Conservation (phyloP, 2,329 filamentous ascomycete genomes). For the Aspergillus ochraceoroseus region DNA sequence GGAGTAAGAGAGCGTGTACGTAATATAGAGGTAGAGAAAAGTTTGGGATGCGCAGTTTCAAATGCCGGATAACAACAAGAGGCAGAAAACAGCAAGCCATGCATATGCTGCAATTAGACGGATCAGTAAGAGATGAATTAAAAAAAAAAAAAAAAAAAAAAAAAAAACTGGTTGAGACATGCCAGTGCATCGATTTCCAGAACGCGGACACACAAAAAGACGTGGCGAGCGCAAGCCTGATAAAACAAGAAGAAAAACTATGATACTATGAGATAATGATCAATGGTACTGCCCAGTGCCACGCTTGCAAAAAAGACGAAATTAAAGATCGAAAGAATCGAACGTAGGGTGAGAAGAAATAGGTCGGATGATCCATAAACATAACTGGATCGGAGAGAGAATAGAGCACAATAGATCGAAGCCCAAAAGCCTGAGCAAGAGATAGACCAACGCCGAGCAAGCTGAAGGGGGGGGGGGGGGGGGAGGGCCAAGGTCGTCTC, state of each 20-base stretch:
- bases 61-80: conserved; percentile 12
- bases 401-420: conserved; percentile 15
- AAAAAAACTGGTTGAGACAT: conserved; percentile 12
- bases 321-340: conserved; percentile 26
- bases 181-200: conserved; percentile 17
- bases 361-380: conserved; percentile 13
- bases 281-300: conserved; percentile 26
- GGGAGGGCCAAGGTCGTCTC: conserved; percentile 7
- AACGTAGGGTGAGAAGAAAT: conserved; percentile 26
- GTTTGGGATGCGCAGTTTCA: conserved; percentile 6
- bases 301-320: conserved; percentile 26
- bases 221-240: conserved; percentile 9
- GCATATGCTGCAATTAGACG: conserved; percentile 14
- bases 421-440: conserved; percentile 16
- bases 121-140: conserved; percentile 13
- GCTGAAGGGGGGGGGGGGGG: too few species aligned
- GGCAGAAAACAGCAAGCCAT: conserved; percentile 7
- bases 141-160: too few species aligned
- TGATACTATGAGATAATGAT: conserved; percentile 25
- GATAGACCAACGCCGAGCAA: conserved; percentile 24
- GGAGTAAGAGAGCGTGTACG: conserved; percentile 9
- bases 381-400: conserved; percentile 12
- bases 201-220: conserved; percentile 15
- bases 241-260: conserved; percentile 20
- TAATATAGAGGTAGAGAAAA: conserved; percentile 5